These are phyloP conservation scores for Fusarium mundagurra DNA, from an alignment of 2,329 filamentous ascomycete species.

Conservation along the genomic window DNA sequence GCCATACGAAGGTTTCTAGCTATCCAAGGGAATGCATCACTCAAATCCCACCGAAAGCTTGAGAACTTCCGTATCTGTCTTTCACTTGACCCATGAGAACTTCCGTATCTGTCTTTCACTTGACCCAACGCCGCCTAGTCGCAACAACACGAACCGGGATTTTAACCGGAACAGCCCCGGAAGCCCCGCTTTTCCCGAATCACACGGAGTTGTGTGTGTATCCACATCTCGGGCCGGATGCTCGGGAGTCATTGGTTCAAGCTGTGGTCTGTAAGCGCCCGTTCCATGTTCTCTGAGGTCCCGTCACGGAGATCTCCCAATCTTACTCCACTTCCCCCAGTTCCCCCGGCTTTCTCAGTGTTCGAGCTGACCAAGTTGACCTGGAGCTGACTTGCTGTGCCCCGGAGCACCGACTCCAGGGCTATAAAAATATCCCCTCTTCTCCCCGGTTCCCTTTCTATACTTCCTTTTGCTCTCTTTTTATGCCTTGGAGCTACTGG, in stretches of 20 bases:
- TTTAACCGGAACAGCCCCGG: neutral
- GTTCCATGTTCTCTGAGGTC: neutral
- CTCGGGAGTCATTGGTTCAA: neutral
- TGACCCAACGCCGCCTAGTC: neutral
- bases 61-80: neutral
- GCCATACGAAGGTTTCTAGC: neutral
- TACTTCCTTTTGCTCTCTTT: too few species aligned
- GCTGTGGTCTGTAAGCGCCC: neutral
- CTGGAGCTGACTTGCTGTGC: neutral
- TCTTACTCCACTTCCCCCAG: neutral
- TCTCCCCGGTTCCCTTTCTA: neutral
- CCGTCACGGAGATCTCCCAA: neutral
- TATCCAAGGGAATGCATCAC: rapidly evolving
- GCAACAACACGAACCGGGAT: neutral
- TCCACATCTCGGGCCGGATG: neutral
- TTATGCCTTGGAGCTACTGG: neutral
- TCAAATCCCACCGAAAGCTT: too few species aligned
- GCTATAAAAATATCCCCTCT: neutral
- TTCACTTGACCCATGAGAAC: neutral
- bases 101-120: neutral
- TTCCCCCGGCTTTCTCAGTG: neutral
- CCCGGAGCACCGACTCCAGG: neutral
- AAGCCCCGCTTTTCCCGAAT: slow-evolving; percentile 12
- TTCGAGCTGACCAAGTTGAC: neutral
- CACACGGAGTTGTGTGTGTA: neutral